phyloP scores from a whole-genome alignment of 768 basidiomycete genomes.

The Gymnopilus junonius region DNA sequence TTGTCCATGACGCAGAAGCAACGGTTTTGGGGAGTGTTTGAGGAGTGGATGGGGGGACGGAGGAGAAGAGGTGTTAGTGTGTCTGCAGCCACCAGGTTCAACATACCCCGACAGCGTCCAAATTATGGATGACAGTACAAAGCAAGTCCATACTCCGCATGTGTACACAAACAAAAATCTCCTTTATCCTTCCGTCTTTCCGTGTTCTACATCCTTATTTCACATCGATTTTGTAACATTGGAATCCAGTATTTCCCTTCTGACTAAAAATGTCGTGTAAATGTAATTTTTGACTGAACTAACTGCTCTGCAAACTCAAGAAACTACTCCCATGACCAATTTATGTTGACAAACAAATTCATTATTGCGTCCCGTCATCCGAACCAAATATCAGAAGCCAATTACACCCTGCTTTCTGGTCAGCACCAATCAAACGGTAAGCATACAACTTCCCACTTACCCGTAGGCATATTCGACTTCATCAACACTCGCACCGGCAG shows the following conservation, averaged over 20 bases:
- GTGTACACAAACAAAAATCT: slow-evolving; percentile 47
- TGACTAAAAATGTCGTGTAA: not conserved
- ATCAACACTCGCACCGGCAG: slow-evolving; percentile 82
- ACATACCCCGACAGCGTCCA: slow-evolving; percentile 70
- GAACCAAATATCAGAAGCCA: not conserved
- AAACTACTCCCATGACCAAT: not conserved
- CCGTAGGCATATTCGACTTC: slow-evolving; percentile 91
- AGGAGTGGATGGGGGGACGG: slow-evolving; percentile 32
- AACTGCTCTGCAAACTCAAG: not conserved
- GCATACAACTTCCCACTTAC: slow-evolving; percentile 45
- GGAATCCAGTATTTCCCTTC: no score
- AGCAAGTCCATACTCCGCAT: slow-evolving; percentile 41
- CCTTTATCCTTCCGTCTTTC: no score
- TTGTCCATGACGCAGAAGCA: slow-evolving; percentile 1
- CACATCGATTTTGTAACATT: not conserved
- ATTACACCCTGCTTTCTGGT: slow-evolving; percentile 11
- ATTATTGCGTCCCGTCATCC: not conserved
- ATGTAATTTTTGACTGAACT: not conserved
- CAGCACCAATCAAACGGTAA: slow-evolving; percentile 4
- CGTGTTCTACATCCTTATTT: not conserved
- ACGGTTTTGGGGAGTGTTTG: slow-evolving; percentile 14
- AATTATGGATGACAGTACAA: slow-evolving; percentile 72
- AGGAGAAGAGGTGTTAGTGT: slow-evolving; percentile 46
- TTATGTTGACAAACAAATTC: not conserved
- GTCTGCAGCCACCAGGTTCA: slow-evolving; percentile 57